Percentiles rank a stretch among this genome's conserved stretches.
Conservation (phyloP, 1,139 yeast species). For the Suhomyces wounanorum region DNA sequence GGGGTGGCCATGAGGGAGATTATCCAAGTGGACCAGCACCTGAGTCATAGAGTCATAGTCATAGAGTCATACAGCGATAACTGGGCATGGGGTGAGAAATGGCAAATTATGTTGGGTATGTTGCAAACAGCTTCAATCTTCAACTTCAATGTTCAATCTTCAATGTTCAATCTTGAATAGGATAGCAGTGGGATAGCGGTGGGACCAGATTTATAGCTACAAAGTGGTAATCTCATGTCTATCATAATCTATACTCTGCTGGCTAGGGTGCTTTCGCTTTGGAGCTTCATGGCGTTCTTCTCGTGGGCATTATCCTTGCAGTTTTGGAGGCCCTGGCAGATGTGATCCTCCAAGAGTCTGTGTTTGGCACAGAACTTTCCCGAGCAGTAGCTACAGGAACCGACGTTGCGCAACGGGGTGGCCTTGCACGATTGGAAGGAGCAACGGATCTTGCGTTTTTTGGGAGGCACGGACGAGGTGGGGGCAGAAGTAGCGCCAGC, state of each 20-base stretch:
- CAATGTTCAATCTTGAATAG: too few species aligned
- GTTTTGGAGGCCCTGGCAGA: constrained; percentile 73
- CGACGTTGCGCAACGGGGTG: constrained; percentile 78
- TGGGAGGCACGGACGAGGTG: constrained; percentile 49
- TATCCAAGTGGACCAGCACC: too few species aligned
- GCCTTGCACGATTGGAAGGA: constrained; percentile 62
- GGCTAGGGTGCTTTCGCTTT: constrained; percentile 46
- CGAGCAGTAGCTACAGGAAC: constrained; percentile 82
- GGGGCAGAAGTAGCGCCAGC: constrained; percentile 37
- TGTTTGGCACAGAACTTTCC: constrained; percentile 90
- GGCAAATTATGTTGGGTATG: too few species aligned
- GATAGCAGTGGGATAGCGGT: too few species aligned
- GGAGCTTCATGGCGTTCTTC: constrained; percentile 33
- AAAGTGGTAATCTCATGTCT: background rate
- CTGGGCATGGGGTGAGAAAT: too few species aligned
- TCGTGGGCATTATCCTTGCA: constrained; percentile 81
- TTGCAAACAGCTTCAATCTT: too few species aligned
- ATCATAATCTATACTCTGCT: constrained; percentile 27
- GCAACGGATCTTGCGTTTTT: constrained; percentile 63
- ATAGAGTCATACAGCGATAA: too few species aligned
- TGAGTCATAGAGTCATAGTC: too few species aligned
- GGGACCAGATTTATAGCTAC: too few species aligned
- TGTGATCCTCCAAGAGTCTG: constrained; percentile 81
- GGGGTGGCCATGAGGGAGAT: too few species aligned
- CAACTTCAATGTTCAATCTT: too few species aligned